Percentiles rank a stretch among this genome's conserved stretches.
phyloP scores from a whole-genome alignment of 352 stramenopile species.

The Phytophthora niederhauseri region DNA sequence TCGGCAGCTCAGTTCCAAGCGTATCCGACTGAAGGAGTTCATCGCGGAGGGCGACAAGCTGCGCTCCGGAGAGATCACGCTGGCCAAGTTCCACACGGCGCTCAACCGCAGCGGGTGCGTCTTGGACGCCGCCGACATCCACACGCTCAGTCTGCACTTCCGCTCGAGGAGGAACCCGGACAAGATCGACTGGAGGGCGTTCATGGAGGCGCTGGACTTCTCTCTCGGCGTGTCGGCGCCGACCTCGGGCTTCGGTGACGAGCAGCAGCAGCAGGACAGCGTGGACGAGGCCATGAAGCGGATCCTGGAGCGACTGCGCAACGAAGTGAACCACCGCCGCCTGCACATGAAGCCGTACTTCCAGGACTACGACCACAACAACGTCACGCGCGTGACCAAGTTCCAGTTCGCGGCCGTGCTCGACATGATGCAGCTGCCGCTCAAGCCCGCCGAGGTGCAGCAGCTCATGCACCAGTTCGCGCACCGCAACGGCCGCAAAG shows the following conservation, averaged over 20 bases:
- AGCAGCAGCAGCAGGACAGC: slow-evolving; percentile 8
- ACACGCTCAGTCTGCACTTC: slow-evolving; percentile 70
- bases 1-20: slow-evolving; percentile 64
- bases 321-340: slow-evolving; percentile 65
- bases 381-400: slow-evolving; percentile 71
- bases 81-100: slow-evolving; percentile 88
- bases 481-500: slow-evolving; percentile 53
- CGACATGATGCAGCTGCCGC: slow-evolving; percentile 79
- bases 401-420: slow-evolving; percentile 86
- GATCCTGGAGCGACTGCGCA: slow-evolving; percentile 52
- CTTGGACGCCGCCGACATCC: slow-evolving; percentile 65
- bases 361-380: slow-evolving; percentile 88
- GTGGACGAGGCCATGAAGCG: slow-evolving; percentile 36
- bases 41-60: slow-evolving; percentile 81
- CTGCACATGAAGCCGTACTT: slow-evolving; percentile 90
- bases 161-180: slow-evolving; percentile 60
- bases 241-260: not conserved
- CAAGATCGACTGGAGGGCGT: slow-evolving; percentile 83
- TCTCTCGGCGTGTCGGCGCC: slow-evolving; percentile 27
- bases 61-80: slow-evolving; percentile 77
- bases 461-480: slow-evolving; percentile 58
- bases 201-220: slow-evolving; percentile 65
- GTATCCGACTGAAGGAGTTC: slow-evolving; percentile 87
- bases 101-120: slow-evolving; percentile 82
- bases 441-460: slow-evolving; percentile 60